Percentiles rank a stretch among this genome's conserved stretches.
phyloP scores from a whole-genome alignment of 202 grass and related monocot species.

The Brachypodium distachyon region DNA sequence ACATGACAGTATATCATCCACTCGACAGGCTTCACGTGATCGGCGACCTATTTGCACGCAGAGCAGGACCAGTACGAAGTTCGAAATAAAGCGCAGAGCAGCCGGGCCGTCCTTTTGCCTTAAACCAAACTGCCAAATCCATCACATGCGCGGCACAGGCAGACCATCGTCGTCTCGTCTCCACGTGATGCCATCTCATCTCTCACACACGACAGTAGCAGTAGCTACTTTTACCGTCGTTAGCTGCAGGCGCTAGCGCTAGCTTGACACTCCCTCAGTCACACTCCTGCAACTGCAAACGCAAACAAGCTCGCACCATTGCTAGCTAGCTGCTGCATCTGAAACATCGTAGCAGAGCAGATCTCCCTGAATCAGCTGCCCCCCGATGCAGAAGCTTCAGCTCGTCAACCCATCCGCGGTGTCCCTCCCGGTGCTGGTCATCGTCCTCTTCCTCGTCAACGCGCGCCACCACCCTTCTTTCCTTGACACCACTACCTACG shows the following conservation, averaged over 20 bases:
- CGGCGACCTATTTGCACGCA: no score
- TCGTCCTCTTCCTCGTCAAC: constrained; percentile 12
- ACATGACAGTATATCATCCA: no score
- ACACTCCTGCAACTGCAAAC: not conserved
- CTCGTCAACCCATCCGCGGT: not conserved
- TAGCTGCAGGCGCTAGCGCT: not conserved
- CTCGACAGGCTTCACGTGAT: not conserved
- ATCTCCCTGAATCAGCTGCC: not conserved
- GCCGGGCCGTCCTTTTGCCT: not conserved
- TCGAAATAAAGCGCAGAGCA: not conserved
- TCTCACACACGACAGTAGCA: no score
- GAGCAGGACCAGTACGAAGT: not conserved
- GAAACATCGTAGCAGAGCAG: not conserved
- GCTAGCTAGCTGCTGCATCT: not conserved
- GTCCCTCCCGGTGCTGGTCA: constrained; percentile 10
- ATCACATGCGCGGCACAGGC: constrained; percentile 7
- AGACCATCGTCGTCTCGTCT: not conserved
- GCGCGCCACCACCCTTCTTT: not conserved
- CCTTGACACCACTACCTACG: constrained; percentile 12
- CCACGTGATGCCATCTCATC: not conserved
- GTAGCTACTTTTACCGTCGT: not conserved
- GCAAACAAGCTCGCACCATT: not conserved
- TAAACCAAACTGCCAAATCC: not conserved
- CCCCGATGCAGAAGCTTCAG: not conserved
- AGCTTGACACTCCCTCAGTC: not conserved